Conservation (phyloP, 75 land plant genomes). For the Selaginella tamariscina region DNA sequence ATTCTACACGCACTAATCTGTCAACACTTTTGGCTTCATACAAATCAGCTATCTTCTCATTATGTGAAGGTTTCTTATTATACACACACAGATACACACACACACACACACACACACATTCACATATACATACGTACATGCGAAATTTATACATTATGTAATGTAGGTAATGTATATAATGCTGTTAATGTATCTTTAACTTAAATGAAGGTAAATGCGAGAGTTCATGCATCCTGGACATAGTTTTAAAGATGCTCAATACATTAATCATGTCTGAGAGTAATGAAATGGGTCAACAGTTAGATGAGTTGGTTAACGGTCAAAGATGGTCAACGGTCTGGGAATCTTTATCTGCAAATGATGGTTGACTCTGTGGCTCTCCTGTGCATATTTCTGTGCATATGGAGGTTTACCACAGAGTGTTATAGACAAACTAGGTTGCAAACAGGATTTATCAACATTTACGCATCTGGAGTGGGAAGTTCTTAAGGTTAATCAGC, state of each 20-base stretch:
- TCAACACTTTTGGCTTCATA: constrained; percentile 43
- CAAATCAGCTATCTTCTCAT: constrained; percentile 32
- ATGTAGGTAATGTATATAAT: too few relatives aligned
- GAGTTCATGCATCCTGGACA: constrained; percentile 60
- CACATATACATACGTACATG: too few relatives aligned
- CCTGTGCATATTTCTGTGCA: constrained; percentile 44
- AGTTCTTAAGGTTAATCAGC: background rate
- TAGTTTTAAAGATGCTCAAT: constrained; percentile 62
- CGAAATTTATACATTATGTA: too few relatives aligned
- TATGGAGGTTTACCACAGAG: constrained; percentile 51
- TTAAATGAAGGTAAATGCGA: constrained; percentile 14
- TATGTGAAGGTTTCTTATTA: constrained; percentile 28
- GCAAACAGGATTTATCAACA: constrained; percentile 46
- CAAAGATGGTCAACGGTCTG: constrained; percentile 25
- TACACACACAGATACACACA: too few relatives aligned
- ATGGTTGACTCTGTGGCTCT: constrained; percentile 66
- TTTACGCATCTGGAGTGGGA: constrained; percentile 67
- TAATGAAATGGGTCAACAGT: constrained; percentile 20
- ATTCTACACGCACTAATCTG: constrained; percentile 44
- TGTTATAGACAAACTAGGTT: constrained; percentile 37
- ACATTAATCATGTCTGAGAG: constrained; percentile 52
- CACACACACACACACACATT: too few relatives aligned
- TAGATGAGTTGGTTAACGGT: background rate
- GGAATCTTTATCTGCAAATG: constrained; percentile 33
- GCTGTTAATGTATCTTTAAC: too few relatives aligned